Base-by-base conservation (phyloP, 108 stramenopile genomes). In the Nannochloropsis oceanica region DNA sequence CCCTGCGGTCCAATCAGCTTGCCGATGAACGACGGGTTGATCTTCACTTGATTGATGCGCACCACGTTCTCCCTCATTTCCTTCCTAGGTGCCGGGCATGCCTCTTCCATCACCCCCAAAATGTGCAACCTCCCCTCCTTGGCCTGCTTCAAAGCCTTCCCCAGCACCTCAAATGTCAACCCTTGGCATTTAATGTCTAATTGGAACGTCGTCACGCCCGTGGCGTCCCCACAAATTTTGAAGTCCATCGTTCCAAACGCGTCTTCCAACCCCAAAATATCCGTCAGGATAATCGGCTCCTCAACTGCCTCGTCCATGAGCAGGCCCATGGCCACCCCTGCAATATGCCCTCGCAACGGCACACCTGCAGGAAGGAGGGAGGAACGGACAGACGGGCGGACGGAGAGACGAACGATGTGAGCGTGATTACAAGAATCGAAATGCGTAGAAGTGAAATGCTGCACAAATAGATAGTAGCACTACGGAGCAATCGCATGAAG, bases 131-230 rank as follows among this genome's bases (percentile, higher is more conserved):
- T 85, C n/a, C 93, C 95, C 27, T 87, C 84, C 84, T 86, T 91
- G 12, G 95, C 95, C 46, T 92, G 87, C 25, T 88, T 25, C 34
- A 96, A 85, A 42, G 93, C 95, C 44, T 92, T 86, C 13, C 84
- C 81, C 13, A 96, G 84, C 20, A 94, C 81, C 0, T 84, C 43
- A 8, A 92, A 44, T 24, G 92, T 86, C 7, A 95, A 43, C 7
- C 89, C 94, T 82, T 94, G 93, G 83, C 94, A 94, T 88, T 97
- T 97, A 90, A 96, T 95, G 89, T 97, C 96, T 44, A 97, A 89
- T 86, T 97, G 96, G 81, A 97, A 96, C 18, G 88, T 85, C 13
- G 84, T 88, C 84, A 88, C 84, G 8, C 85, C 85, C 81, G 80
- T 1, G 12, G 10, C 34, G 10, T 44, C 25, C 79, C 25, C 79